Conservation (phyloP, 106 monocot species). For the Dioscorea zingiberensis region DNA sequence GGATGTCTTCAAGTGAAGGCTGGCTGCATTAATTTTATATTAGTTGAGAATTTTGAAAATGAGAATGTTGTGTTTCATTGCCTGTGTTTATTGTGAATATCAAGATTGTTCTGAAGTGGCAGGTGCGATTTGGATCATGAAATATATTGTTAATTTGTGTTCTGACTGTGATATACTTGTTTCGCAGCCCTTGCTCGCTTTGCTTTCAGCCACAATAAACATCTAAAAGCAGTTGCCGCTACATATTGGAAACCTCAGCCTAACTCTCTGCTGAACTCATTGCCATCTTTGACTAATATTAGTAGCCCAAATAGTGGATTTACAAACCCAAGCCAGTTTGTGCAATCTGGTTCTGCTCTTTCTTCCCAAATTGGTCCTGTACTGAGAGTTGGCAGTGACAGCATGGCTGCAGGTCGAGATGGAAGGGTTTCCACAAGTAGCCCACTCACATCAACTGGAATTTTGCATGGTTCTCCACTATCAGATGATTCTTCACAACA, state of each 20-base stretch:
- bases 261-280: conserved; percentile 36
- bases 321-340: conserved; percentile 30
- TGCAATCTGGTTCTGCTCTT: conserved; percentile 35
- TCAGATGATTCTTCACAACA: conserved; percentile 64
- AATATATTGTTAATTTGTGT: too few relatives aligned
- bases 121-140: too few relatives aligned
- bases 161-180: conserved; percentile 3
- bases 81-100: too few relatives aligned
- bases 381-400: conserved; percentile 61
- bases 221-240: conserved; percentile 73
- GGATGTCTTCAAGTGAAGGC: too few relatives aligned
- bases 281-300: conserved; percentile 53
- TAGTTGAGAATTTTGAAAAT: too few relatives aligned
- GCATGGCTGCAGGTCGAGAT: conserved; percentile 36
- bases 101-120: too few relatives aligned
- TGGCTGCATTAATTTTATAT: too few relatives aligned
- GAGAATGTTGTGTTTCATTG: too few relatives aligned
- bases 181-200: conserved; percentile 79
- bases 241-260: conserved; percentile 74
- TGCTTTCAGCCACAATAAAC: conserved; percentile 85
- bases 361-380: conserved; percentile 52
- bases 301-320: conserved; percentile 24
- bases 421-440: conserved; percentile 79
- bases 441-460: conserved; percentile 52
- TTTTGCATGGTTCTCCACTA: conserved; percentile 60